phyloP scores from a whole-genome alignment of 106 monocot genomes.

The Hemerocallis citrina region DNA sequence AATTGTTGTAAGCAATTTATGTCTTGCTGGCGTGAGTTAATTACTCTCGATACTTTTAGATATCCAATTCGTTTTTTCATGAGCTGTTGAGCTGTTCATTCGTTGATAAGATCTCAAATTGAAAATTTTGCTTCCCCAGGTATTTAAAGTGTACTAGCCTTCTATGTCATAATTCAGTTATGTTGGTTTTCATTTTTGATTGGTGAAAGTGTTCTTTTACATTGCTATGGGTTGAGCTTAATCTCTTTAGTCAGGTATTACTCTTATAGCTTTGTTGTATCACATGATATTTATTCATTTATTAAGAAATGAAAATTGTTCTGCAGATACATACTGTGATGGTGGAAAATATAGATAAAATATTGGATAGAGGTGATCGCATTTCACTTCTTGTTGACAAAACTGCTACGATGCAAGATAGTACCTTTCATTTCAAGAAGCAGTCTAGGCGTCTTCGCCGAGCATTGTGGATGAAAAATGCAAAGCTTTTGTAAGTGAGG shows the following conservation, averaged over 20 bases:
- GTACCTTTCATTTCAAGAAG: conserved; percentile 80
- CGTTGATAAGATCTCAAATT: too few species aligned
- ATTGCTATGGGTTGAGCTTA: neutral
- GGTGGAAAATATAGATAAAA: conserved; percentile 97
- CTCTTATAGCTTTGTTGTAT: neutral
- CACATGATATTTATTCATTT: neutral
- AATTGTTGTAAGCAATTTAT: too few species aligned
- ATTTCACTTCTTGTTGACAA: conserved; percentile 93
- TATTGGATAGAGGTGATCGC: conserved; percentile 90
- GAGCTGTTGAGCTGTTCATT: too few species aligned
- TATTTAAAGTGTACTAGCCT: too few species aligned
- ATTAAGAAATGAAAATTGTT: neutral
- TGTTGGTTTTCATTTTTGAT: neutral
- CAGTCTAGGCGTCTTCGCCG: conserved; percentile 77
- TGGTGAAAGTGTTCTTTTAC: neutral
- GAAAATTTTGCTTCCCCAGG: too few species aligned
- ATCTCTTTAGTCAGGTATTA: neutral
- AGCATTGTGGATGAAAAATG: conserved; percentile 96
- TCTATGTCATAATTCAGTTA: neutral
- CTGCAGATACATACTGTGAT: conserved; percentile 88
- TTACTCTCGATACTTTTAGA: too few species aligned
- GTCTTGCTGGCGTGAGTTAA: too few species aligned
- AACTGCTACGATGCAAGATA: conserved; percentile 98
- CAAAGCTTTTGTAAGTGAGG: conserved; percentile 80
- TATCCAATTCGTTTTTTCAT: too few species aligned